Percentiles rank a stretch among this genome's conserved stretches.
These are phyloP conservation scores for Fusarium marasasianum DNA, from an alignment of 2,329 filamentous ascomycete species.

Conservation along the genomic window DNA sequence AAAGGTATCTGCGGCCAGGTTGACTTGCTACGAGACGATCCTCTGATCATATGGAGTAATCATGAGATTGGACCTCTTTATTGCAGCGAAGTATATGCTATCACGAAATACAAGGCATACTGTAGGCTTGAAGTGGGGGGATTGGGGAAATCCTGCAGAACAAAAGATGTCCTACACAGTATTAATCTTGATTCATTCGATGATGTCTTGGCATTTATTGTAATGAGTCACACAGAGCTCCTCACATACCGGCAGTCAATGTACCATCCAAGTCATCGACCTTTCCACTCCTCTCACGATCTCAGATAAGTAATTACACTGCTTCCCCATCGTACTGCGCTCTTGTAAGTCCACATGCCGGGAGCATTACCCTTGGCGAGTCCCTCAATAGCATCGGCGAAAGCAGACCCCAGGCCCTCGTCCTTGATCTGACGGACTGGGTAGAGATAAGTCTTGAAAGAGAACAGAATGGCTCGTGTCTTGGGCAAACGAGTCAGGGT, in stretches of 20 bases:
- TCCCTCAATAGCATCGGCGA: slow-evolving; percentile 31
- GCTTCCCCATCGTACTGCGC: slow-evolving; percentile 25
- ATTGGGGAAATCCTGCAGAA: neutral
- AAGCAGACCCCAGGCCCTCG: slow-evolving; percentile 23
- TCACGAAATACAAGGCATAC: neutral
- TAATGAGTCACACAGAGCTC: neutral
- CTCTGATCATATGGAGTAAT: too few species aligned
- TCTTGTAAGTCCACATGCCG: slow-evolving; percentile 37
- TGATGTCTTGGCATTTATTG: neutral
- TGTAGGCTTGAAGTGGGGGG: neutral
- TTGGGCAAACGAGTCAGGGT: slow-evolving; percentile 27
- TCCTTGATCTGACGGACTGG: slow-evolving; percentile 22
- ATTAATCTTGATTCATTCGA: neutral
- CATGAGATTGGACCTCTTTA: neutral
- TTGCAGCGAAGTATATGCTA: neutral
- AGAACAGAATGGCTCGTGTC: slow-evolving; percentile 26
- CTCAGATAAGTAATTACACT: slow-evolving; percentile 23
- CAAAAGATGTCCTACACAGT: too few species aligned
- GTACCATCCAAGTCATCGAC: neutral
- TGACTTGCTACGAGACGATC: neutral
- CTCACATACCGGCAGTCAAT: neutral
- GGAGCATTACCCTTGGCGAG: slow-evolving; percentile 28
- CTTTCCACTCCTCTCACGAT: neutral
- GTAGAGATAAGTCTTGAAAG: slow-evolving; percentile 35
- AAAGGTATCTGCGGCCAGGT: neutral